Base-by-base conservation (phyloP, 2,329 filamentous ascomycete species). In the Paecilomyces sp. region DNA sequence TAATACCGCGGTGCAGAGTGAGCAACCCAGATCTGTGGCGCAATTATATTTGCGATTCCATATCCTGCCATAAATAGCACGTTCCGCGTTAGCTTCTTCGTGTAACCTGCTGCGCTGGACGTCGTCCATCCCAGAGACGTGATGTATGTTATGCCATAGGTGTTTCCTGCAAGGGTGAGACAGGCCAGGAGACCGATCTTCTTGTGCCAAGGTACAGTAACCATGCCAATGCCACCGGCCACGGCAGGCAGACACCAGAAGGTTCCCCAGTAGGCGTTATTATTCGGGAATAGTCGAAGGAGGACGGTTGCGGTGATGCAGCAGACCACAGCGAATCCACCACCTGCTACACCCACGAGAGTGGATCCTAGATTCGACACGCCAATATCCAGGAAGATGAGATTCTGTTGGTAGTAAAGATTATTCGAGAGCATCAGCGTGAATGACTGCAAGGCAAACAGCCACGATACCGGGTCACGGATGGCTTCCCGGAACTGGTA, bases 331-430 rank as follows among this genome's bases (percentile, higher is more conserved):
- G 69, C 70, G 30, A 76, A 76, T 0, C 69, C 74, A 18, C 75
- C 72, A 0, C 74, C 73, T 0, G 75, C 75, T 0, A 69, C 74
- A 0, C 70, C 69, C 2, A 78, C 75, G 1, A 78, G 70, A 0
- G 76, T 78, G 1, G 76, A 77, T 0, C 74, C 75, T 0, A 77
- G 65, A 9, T 66, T 67, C 3, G 68, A 68, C 9, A 78, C 70
- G 0, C 75, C 76, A 3, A 78, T 67, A 0, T 68, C 66, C 1
- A 68, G 66, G 0, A 67, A 71, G 9, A 78, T 67, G 2, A 78
- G 68, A 56, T 74, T 77, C 56, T 77, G 73, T 60, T 79, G 75
- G 55, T 76, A 77, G 22, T 70, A 69, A 41, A 78, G 67, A 60
- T 77, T 78, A 59, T 78, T 77, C 2, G 71, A 68, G 55, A 71